Evolutionary conservation across 2,329 filamentous ascomycete species (phyloP).

Genomic region (Corynespora cassiicola): DNA sequence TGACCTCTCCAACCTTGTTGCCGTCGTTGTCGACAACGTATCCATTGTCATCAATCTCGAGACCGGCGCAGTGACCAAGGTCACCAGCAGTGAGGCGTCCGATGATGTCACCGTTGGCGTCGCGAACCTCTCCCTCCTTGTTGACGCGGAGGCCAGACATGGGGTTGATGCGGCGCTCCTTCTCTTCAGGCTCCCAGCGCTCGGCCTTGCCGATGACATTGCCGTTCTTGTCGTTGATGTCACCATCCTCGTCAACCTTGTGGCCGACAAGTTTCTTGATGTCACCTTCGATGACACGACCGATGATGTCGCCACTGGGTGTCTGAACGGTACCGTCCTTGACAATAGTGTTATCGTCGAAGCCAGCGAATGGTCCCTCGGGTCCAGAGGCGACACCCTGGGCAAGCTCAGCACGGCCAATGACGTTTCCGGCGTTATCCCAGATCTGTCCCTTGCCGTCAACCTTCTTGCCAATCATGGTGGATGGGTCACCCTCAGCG

Average conservation of each 20-base stretch:
- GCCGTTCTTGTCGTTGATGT: slow-evolving; percentile 61
- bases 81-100: slow-evolving; percentile 59
- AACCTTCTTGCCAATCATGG: slow-evolving; percentile 66
- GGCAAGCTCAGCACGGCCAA: slow-evolving; percentile 64
- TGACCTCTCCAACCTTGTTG: slow-evolving; percentile 69
- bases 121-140: slow-evolving; percentile 60
- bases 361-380: slow-evolving; percentile 67
- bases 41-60: slow-evolving; percentile 60
- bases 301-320: slow-evolving; percentile 53
- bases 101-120: slow-evolving; percentile 58
- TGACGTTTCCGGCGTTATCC: slow-evolving; percentile 67
- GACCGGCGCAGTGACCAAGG: slow-evolving; percentile 59
- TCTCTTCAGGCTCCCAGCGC: slow-evolving; percentile 61
- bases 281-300: slow-evolving; percentile 58
- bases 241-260: slow-evolving; percentile 59
- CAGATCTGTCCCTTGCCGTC: slow-evolving; percentile 69
- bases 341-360: slow-evolving; percentile 61
- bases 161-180: slow-evolving; percentile 63
- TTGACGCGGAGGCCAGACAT: slow-evolving; percentile 64
- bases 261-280: slow-evolving; percentile 59
- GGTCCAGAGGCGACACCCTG: slow-evolving; percentile 57
- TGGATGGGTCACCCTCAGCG: slow-evolving; percentile 62
- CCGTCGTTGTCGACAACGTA: slow-evolving; percentile 62
- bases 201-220: slow-evolving; percentile 61
- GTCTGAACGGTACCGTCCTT: slow-evolving; percentile 65